Evolutionary conservation across 2,329 filamentous ascomycete genomes (phyloP).

Genomic region (Ophiostoma himal-ulmi): DNA sequence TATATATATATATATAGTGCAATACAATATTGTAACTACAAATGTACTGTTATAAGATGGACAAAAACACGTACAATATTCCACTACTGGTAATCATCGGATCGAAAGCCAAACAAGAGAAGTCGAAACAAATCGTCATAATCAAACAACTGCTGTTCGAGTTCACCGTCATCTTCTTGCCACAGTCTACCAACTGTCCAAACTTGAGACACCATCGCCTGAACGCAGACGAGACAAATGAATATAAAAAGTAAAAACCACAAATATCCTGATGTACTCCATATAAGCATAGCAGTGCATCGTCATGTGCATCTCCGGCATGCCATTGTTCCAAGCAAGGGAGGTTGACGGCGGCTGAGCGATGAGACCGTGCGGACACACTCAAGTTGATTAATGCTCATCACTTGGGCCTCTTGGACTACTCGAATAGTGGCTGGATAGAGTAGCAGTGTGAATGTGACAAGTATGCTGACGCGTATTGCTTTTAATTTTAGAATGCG

Average conservation of each 20-base stretch:
- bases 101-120: not conserved
- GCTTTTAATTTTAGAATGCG: not conserved
- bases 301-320: not conserved
- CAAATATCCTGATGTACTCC: not conserved
- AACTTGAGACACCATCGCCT: not conserved
- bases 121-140: not conserved
- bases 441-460: not conserved
- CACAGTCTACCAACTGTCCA: not conserved
- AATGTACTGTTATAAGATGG: no score
- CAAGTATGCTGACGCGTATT: not conserved
- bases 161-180: not conserved
- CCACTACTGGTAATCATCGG: no score
- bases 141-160: no score
- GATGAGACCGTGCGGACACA: slow-evolving; percentile 1
- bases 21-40: no score
- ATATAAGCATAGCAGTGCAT: not conserved
- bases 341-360: slow-evolving; percentile 3
- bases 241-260: not conserved
- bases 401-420: not conserved
- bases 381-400: slow-evolving; percentile 6
- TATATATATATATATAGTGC: no score
- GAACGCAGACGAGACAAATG: not conserved
- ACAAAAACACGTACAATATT: no score
- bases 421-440: no score
- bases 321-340: not conserved